Conservation (phyloP, 176 grass and related monocot genomes). For the Ensete ventricosum region DNA sequence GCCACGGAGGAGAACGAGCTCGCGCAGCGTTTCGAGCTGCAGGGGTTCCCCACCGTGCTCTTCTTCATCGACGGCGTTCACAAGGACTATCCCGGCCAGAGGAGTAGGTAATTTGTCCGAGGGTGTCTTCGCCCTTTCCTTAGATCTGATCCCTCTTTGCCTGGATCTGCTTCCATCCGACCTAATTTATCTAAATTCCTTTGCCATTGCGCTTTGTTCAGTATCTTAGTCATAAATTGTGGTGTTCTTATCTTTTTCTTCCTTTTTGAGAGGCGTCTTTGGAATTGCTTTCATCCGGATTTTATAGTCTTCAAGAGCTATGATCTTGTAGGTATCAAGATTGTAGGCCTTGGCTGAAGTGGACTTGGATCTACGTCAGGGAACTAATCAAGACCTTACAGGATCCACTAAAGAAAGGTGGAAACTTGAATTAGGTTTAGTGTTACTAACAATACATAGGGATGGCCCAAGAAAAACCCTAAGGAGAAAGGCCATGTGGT, state of each 20-base stretch:
- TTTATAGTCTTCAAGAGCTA: neutral
- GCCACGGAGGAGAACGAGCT: slow-evolving; percentile 79
- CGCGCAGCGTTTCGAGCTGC: slow-evolving; percentile 56
- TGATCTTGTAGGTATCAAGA: neutral
- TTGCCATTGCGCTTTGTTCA: neutral
- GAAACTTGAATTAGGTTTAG: too few relatives aligned
- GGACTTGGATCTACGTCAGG: too few relatives aligned
- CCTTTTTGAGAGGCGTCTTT: neutral
- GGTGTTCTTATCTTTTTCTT: neutral
- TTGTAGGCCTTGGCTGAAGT: too few relatives aligned
- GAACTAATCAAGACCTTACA: too few relatives aligned
- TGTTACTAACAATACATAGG: too few relatives aligned
- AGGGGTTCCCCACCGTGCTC: slow-evolving; percentile 80
- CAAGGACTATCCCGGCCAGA: slow-evolving; percentile 47
- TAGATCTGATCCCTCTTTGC: slow-evolving; percentile 5
- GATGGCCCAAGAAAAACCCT: too few relatives aligned
- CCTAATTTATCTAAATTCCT: neutral
- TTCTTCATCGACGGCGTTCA: slow-evolving; percentile 88
- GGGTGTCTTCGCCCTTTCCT: neutral
- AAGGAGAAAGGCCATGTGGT: too few relatives aligned
- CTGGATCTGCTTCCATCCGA: neutral
- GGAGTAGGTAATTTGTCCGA: slow-evolving; percentile 32
- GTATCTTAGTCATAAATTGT: neutral
- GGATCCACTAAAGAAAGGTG: too few relatives aligned
- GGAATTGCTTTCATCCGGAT: neutral